A percentile compares a stretch with the other conserved stretches of the same genome.
phyloP scores from a whole-genome alignment of 768 basidiomycete species.

The Auricularia sp. region DNA sequence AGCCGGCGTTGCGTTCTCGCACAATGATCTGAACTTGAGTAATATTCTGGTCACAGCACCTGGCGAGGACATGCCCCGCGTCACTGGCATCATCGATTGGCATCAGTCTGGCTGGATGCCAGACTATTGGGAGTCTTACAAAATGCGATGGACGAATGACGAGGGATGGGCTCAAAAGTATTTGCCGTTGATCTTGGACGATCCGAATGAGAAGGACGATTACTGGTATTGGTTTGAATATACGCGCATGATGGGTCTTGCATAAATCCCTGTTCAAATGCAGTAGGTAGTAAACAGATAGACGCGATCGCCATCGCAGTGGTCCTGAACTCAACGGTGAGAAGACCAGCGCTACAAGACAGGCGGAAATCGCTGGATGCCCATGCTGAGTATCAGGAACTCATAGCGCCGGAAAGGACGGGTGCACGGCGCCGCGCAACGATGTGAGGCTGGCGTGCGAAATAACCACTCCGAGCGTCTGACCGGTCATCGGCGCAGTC shows the following conservation, averaged over 20 bases:
- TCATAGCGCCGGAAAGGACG: too few species aligned
- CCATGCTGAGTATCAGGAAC: too few species aligned
- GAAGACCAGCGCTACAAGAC: too few species aligned
- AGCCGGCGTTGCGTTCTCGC: background rate
- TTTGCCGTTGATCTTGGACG: background rate
- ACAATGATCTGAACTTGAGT: background rate
- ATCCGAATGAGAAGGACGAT: background rate
- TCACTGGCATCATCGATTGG: background rate
- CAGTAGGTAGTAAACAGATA: too few species aligned
- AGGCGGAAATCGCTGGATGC: too few species aligned
- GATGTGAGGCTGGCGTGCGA: too few species aligned
- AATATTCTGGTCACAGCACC: background rate
- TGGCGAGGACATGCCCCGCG: background rate
- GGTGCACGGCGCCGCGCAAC: too few species aligned
- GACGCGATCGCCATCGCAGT: too few species aligned
- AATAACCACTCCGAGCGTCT: too few species aligned
- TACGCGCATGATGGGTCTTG: background rate
- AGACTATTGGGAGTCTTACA: background rate
- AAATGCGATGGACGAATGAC: background rate
- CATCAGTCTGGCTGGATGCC: background rate
- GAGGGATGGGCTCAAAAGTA: background rate
- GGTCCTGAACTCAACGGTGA: too few species aligned
- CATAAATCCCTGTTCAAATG: background rate
- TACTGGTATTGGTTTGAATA: background rate
- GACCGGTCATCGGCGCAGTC: too few species aligned